Evolutionary conservation across 2,329 filamentous ascomycete species (phyloP).

Genomic region (Epichloe amarillans): DNA sequence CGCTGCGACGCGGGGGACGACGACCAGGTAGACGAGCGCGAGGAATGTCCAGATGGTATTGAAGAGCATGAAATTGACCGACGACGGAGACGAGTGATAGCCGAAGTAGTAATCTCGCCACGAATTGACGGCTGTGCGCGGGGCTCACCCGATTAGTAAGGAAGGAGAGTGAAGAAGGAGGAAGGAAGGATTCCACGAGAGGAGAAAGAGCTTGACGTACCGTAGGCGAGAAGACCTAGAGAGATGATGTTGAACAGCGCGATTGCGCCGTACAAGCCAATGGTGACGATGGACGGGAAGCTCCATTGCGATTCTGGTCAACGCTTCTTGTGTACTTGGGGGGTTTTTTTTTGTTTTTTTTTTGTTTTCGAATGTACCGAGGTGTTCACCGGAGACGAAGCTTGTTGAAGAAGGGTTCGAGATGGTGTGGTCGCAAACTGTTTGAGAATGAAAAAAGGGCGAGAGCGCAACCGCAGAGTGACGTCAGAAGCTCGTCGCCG

Average conservation of each 20-base stretch:
- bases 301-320: slow-evolving; percentile 3
- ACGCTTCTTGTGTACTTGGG: no score
- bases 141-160: neutral
- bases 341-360: no score
- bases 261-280: slow-evolving; percentile 5
- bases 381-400: no score
- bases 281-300: slow-evolving; percentile 2
- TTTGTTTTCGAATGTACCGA: no score
- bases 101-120: neutral
- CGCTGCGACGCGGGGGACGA: slow-evolving; percentile 51
- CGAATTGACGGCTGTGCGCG: slow-evolving; percentile 6
- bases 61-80: slow-evolving; percentile 71
- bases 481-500: neutral
- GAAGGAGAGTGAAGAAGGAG: no score
- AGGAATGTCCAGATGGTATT: slow-evolving; percentile 63
- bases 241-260: slow-evolving; percentile 5
- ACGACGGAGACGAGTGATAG: slow-evolving; percentile 26
- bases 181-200: neutral
- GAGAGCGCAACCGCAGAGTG: neutral
- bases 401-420: neutral
- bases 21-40: slow-evolving; percentile 53
- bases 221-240: slow-evolving; percentile 5
- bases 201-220: neutral
- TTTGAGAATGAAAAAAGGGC: neutral
- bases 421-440: neutral